Base-by-base conservation (phyloP, 495 filamentous ascomycete species). In the Evansstolkia leycettana region DNA sequence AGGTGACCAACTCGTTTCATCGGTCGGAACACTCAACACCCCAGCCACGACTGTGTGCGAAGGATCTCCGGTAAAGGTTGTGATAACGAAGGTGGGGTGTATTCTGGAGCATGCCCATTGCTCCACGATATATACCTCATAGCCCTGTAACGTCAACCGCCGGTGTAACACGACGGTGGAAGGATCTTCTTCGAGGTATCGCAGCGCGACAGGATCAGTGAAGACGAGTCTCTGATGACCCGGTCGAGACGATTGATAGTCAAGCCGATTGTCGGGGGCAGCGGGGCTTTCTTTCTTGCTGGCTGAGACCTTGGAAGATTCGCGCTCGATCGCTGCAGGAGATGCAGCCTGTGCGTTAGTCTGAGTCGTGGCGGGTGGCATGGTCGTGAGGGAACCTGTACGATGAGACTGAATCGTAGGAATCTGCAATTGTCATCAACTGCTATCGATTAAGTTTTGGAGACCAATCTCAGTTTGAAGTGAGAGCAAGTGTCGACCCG, bases 91-190 rank as follows among this genome's bases (percentile, higher is more conserved):
- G 17, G 88, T 94, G 5, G 89, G 90, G 45, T 94, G 82, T 19
- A 74, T 67, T 36, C 90, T 76, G 6, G 88, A 94, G 54, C 86
- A 94, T 8, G 84, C 85, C 92, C 90, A 98, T 73, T 98, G 90
- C 55, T 96, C 90, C 38, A 98, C 87, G 24, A 96, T 58, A 60
- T 96, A 96, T 33, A 89, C 62, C 51, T 95, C 88, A 52, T 95
- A 96, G 39, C 92, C 92, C 31, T 75, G 56, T 14, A 98, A 70
- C 19, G 65, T 59, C 31, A 62, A 58, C 31, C 75, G 72, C 18
- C 82, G 79, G 39, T 84, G 70, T 8, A 94, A 67, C 10, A 94
- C 78, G 3, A 67, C 72, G 2, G 84, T 84, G 0, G 73, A 75
- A 1, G 82, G 65, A 38, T 98, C 90, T 41, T 87, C 82, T 68